Percentiles rank a stretch among this genome's conserved stretches.
Evolutionary conservation across 257 asterid species (phyloP).

Genomic region (Salvia rosmarinus): DNA sequence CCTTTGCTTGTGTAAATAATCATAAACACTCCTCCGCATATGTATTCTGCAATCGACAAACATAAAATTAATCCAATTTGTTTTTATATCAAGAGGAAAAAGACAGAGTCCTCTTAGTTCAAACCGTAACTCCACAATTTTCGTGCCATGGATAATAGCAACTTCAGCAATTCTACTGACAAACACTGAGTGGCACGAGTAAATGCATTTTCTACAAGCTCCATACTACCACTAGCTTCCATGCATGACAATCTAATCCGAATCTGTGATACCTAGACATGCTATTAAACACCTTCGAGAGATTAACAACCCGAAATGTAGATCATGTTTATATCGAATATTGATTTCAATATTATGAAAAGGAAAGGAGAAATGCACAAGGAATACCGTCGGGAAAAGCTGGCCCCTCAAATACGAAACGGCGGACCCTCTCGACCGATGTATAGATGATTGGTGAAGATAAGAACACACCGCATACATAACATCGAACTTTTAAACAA

Average conservation of each 20-base stretch:
- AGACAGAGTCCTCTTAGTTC: not conserved
- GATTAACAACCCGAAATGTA: slow-evolving; percentile 82
- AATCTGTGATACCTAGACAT: slow-evolving; percentile 94
- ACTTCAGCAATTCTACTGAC: slow-evolving; percentile 51
- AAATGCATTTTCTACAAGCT: slow-evolving; percentile 92
- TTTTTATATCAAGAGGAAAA: slow-evolving; percentile 17
- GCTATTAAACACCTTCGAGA: slow-evolving; percentile 94
- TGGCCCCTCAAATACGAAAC: slow-evolving; percentile 83
- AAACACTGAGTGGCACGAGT: slow-evolving; percentile 93
- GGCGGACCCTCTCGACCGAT: slow-evolving; percentile 94
- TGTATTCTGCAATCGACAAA: slow-evolving; percentile 63
- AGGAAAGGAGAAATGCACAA: slow-evolving; percentile 62
- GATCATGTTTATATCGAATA: slow-evolving; percentile 35
- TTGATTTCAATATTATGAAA: slow-evolving; percentile 20
- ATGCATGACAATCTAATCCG: slow-evolving; percentile 85
- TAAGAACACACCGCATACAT: slow-evolving; percentile 99
- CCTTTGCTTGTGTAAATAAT: slow-evolving; percentile 92
- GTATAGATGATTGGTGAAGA: slow-evolving; percentile 97
- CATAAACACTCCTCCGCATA: slow-evolving; percentile 97
- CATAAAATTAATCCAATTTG: slow-evolving; percentile 21
- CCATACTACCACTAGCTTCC: slow-evolving; percentile 93
- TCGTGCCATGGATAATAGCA: slow-evolving; percentile 4
- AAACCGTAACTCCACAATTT: slow-evolving; percentile 9
- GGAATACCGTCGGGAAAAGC: slow-evolving; percentile 75
- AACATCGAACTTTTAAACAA: slow-evolving; percentile 81